Conservation (phyloP, 1,139 yeast genomes). For the Taphrina flavorubra region DNA sequence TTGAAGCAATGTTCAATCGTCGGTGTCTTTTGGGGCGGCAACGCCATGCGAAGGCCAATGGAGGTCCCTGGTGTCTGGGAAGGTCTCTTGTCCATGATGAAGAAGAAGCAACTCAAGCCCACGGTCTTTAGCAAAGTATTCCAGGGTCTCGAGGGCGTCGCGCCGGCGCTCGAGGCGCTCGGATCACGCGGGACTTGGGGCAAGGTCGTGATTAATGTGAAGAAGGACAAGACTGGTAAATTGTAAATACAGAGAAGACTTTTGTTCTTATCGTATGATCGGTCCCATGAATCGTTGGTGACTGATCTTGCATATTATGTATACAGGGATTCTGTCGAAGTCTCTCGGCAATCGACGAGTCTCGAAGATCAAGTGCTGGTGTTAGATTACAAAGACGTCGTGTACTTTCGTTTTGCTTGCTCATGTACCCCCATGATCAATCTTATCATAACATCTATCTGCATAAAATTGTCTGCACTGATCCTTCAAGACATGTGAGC, state of each 20-base stretch:
- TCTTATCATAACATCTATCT: too few species aligned
- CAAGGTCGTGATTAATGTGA: constrained; percentile 42
- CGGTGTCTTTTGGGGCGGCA: constrained; percentile 44
- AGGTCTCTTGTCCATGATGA: constrained; percentile 41
- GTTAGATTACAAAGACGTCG: too few species aligned
- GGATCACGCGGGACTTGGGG: constrained; percentile 44
- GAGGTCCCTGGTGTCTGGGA: constrained; percentile 43
- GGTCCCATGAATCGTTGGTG: background rate
- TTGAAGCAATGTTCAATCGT: constrained; percentile 43
- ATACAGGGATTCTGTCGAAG: too few species aligned
- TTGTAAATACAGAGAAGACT: background rate
- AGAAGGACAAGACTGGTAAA: constrained; percentile 34
- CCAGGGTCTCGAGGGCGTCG: constrained; percentile 42
- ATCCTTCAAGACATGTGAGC: too few species aligned
- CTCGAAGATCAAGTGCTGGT: too few species aligned
- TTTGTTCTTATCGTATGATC: too few species aligned
- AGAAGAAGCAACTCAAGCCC: constrained; percentile 34
- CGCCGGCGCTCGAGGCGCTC: constrained; percentile 42
- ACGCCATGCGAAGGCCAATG: constrained; percentile 39
- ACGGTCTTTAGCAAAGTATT: constrained; percentile 41
- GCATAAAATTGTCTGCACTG: too few species aligned
- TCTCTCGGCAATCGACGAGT: too few species aligned
- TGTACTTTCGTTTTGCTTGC: too few species aligned
- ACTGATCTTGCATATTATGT: background rate
- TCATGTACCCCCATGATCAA: too few species aligned